phyloP scores from a whole-genome alignment of 2,329 filamentous ascomycete genomes.

The Botrytis galanthina region DNA sequence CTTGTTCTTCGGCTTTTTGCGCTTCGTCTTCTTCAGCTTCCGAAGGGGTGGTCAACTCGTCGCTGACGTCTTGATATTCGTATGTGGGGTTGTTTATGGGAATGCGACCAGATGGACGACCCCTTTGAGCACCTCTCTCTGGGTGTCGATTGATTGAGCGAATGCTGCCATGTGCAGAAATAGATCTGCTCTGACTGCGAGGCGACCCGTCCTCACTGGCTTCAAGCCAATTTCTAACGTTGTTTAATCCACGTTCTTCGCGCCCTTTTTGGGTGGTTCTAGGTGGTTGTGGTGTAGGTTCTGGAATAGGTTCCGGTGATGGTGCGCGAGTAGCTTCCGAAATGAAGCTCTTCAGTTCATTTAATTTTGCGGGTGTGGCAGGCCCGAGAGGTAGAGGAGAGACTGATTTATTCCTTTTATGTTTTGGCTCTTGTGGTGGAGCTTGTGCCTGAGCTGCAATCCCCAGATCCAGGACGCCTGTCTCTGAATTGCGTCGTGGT shows the following conservation, averaged over 20 bases:
- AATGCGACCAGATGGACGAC: conserved; percentile 19
- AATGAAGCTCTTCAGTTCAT: conserved; percentile 22
- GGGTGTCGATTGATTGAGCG: conserved; percentile 30
- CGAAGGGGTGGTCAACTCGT: conserved; percentile 29
- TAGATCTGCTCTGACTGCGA: conserved; percentile 30
- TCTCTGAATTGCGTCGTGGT: conserved; percentile 39
- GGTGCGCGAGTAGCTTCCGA: conserved; percentile 22
- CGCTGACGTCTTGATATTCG: conserved; percentile 28
- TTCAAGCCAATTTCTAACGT: conserved; percentile 34
- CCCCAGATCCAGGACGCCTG: conserved; percentile 33
- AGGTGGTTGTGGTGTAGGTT: conserved; percentile 12
- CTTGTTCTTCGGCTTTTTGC: neutral
- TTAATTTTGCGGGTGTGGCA: conserved; percentile 11
- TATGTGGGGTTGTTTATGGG: conserved; percentile 22
- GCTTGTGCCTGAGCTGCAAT: conserved; percentile 21
- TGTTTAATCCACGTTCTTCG: conserved; percentile 14
- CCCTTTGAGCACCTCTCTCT: conserved; percentile 17
- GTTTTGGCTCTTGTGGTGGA: conserved; percentile 17
- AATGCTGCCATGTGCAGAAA: conserved; percentile 34
- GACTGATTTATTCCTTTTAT: conserved; percentile 31
- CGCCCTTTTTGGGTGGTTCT: conserved; percentile 22
- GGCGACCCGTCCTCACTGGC: conserved; percentile 21
- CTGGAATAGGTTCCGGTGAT: conserved; percentile 12
- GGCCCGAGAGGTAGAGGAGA: conserved; percentile 22
- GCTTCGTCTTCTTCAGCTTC: conserved; percentile 16